Conservation (phyloP, 345 rosid species). For the Stellera chamaejasme region DNA sequence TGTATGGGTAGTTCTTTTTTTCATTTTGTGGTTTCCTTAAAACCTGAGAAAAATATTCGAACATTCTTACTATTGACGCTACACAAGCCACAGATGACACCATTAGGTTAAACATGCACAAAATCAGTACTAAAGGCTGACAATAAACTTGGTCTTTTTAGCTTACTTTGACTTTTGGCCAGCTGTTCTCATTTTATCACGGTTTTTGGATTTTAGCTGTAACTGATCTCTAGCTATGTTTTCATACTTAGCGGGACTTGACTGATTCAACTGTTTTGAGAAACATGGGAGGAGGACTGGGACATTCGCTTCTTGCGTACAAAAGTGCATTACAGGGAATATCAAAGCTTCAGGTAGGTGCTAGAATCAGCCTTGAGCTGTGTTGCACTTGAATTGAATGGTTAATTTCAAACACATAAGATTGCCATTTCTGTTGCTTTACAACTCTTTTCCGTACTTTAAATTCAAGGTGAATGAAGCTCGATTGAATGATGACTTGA, state of each 20-base stretch:
- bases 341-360: conserved; percentile 72
- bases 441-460: no score
- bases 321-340: conserved; percentile 85
- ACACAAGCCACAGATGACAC: no score
- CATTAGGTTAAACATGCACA: no score
- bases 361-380: background rate
- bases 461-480: conserved; percentile 68
- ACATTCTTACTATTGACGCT: background rate
- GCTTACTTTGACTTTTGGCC: no score
- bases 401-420: no score
- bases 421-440: background rate
- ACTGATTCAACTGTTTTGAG: conserved; percentile 94
- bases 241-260: conserved; percentile 67
- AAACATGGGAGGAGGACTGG: conserved; percentile 89
- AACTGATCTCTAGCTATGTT: background rate
- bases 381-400: background rate
- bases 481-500: conserved; percentile 65
- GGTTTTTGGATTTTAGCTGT: conserved; percentile 7
- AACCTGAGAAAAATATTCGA: background rate
- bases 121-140: background rate
- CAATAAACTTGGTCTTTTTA: background rate
- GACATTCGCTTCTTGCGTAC: conserved; percentile 94
- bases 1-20: background rate
- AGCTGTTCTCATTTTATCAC: background rate
- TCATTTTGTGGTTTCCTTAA: background rate